Base-by-base conservation (phyloP, 148 eudicot genomes). In the Pharnaceum exiguum region DNA sequence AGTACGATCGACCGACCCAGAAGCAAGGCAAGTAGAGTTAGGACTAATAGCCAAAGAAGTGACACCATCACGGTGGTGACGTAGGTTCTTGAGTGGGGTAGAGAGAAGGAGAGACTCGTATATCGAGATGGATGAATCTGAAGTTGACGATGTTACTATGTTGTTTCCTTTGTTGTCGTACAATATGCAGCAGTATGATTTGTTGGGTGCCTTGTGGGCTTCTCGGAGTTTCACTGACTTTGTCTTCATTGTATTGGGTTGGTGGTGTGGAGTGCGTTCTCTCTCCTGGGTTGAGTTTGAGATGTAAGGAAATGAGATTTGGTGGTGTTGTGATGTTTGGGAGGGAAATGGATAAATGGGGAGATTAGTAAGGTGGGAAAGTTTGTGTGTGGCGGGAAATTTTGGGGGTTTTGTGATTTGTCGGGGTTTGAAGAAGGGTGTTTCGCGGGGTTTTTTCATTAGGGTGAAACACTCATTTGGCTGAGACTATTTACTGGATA, bases 11-110 rank as follows among this genome's bases (percentile, higher is more conserved):
- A 81, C 31, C 26, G 98, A 88, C 45, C 82, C 98, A 19, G 98
- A 93, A 49, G 96, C 98, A 16, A 93, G 95, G 62, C 95, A 93
- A 2, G 96, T 93, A 5, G 96, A 93, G 56, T 93, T 93, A 50
- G 96, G 89, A 71, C 86, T 83, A 17, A 93, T 68, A 55, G 89
- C 86, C 68, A 93, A 65, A 5, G 88, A 78, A 10, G 96, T 81
- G 27, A 93, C 96, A 0, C 95, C 98, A 56, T 93, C 96, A 3
- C 83, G 68, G 57, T 93, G 98, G 31, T 85, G 59, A 0, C 80
- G 78, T 16, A 93, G 75, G 13, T 24, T 42, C 55, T 67, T 81
- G 0, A 85, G 69, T 2, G 84, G 57, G 11, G 60, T 59, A 0
- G 94, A 72, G 0, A 71, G 81, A 25, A 79, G 55, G 7, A 73